Conservation (phyloP, 176 grass and related monocot genomes). For the barley (Hordeum vulgare) region DNA sequence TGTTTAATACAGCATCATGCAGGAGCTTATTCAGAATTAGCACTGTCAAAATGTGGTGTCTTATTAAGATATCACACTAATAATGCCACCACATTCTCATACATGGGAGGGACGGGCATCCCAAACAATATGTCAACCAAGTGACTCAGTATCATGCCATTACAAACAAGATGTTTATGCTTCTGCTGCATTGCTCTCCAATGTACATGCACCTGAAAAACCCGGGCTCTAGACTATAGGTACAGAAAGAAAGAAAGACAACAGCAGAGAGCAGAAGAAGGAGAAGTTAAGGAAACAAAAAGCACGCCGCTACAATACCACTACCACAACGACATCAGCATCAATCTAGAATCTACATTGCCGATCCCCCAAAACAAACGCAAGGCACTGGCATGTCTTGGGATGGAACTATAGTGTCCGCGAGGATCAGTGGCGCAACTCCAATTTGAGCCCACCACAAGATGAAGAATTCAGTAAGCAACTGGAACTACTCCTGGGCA, state of each 20-base stretch:
- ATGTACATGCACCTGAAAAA: conserved; percentile 40
- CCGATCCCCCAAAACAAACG: conserved; percentile 14
- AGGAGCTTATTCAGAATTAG: neutral
- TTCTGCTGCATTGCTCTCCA: conserved; percentile 10
- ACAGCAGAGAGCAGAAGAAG: neutral
- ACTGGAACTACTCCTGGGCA: conserved; percentile 23
- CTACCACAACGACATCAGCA: conserved; percentile 4
- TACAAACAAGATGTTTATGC: conserved; percentile 31
- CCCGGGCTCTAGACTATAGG: conserved; percentile 9
- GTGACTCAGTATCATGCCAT: conserved; percentile 17
- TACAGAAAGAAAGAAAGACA: conserved; percentile 19
- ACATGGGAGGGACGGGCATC: neutral
- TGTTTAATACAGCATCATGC: neutral
- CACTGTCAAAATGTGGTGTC: conserved; percentile 2
- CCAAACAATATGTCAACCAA: conserved; percentile 3
- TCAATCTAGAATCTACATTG: conserved; percentile 30
- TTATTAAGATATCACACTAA: conserved; percentile 16
- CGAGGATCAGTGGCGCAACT: neutral
- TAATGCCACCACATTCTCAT: neutral
- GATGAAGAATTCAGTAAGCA: conserved; percentile 38
- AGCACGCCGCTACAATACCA: neutral
- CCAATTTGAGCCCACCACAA: conserved; percentile 10
- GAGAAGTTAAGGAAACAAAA: neutral
- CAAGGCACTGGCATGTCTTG: neutral
- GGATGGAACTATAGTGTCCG: neutral